Evolutionary conservation across 495 filamentous ascomycete genomes (phyloP).

Genomic region (Astrothelium macrocarpum): DNA sequence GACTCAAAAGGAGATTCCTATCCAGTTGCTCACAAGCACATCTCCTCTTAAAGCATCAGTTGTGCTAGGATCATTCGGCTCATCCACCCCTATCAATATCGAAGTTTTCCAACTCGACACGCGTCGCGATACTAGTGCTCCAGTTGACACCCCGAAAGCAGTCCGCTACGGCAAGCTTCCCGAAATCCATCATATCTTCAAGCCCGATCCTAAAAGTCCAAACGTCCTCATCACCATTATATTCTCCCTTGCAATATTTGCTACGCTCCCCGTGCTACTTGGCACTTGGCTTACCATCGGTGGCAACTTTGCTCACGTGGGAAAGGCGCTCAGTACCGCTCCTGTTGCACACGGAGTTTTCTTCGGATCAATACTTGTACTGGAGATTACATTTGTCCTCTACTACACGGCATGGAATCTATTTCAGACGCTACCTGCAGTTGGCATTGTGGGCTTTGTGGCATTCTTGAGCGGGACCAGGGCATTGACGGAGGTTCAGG

Average conservation of each 20-base stretch:
- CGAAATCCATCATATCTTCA: slow-evolving; percentile 91
- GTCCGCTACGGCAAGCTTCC: slow-evolving; percentile 68
- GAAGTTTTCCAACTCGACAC: slow-evolving; percentile 60
- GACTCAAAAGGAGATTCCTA: slow-evolving; percentile 83
- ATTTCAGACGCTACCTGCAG: slow-evolving; percentile 77
- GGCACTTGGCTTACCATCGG: slow-evolving; percentile 70
- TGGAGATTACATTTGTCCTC: slow-evolving; percentile 88
- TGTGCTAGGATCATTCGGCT: slow-evolving; percentile 79
- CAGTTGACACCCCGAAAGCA: slow-evolving; percentile 49
- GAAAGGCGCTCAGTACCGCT: slow-evolving; percentile 59
- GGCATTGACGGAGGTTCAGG: slow-evolving; percentile 87
- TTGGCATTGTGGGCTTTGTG: slow-evolving; percentile 53
- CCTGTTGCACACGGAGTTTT: slow-evolving; percentile 74
- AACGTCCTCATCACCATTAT: slow-evolving; percentile 72
- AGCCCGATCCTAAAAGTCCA: slow-evolving; percentile 63
- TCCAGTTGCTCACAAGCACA: slow-evolving; percentile 61
- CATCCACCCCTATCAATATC: slow-evolving; percentile 52
- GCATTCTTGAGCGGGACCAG: slow-evolving; percentile 83
- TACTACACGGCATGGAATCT: slow-evolving; percentile 93
- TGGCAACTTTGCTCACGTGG: slow-evolving; percentile 71
- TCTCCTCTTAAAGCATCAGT: slow-evolving; percentile 65
- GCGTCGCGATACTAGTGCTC: slow-evolving; percentile 48
- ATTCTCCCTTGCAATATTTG: slow-evolving; percentile 63
- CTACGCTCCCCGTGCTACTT: slow-evolving; percentile 61
- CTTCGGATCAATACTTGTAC: slow-evolving; percentile 68